A percentile compares a stretch with the other conserved stretches of the same genome.
Evolutionary conservation across 176 grass and related monocot species (phyloP).

Genomic region (Zoysia japonica): DNA sequence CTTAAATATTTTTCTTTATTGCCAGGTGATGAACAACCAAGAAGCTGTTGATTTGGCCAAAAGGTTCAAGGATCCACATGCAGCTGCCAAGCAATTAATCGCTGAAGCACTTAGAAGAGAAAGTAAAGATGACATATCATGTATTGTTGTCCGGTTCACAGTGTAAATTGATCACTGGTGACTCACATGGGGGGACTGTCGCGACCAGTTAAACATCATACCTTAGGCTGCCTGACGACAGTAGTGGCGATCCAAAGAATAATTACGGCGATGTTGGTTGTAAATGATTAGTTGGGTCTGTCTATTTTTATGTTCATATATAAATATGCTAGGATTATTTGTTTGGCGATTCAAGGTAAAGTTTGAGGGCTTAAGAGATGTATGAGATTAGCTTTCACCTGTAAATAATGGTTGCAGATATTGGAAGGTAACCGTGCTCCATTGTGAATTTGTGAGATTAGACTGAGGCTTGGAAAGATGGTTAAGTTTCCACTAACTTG

Average conservation of each 20-base stretch:
- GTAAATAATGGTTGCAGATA: conserved; percentile 56
- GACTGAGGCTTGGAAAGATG: neutral
- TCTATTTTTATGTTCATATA: conserved; percentile 42
- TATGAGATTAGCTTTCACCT: conserved; percentile 26
- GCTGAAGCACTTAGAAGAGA: conserved; percentile 64
- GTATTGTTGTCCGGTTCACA: conserved; percentile 80
- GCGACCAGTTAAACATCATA: conserved; percentile 12
- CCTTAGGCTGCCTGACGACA: conserved; percentile 20
- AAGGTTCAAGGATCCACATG: conserved; percentile 72
- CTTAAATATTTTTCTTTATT: conserved; percentile 35
- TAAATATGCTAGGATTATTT: conserved; percentile 49
- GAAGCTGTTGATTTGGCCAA: conserved; percentile 67
- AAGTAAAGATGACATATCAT: conserved; percentile 90
- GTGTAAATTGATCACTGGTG: conserved; percentile 32
- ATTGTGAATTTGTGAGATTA: conserved; percentile 30
- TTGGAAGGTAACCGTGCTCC: conserved; percentile 31
- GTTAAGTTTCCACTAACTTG: neutral
- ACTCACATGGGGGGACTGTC: conserved; percentile 6
- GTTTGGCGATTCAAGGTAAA: conserved; percentile 42
- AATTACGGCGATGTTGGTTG: conserved; percentile 34
- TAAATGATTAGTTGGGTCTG: conserved; percentile 43
- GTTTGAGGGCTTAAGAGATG: conserved; percentile 28
- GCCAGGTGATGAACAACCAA: conserved; percentile 70
- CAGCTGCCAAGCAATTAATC: conserved; percentile 65
- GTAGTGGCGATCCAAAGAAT: conserved; percentile 38